Conservation (phyloP, 257 asterid genomes). For the Solanum paucissectum region DNA sequence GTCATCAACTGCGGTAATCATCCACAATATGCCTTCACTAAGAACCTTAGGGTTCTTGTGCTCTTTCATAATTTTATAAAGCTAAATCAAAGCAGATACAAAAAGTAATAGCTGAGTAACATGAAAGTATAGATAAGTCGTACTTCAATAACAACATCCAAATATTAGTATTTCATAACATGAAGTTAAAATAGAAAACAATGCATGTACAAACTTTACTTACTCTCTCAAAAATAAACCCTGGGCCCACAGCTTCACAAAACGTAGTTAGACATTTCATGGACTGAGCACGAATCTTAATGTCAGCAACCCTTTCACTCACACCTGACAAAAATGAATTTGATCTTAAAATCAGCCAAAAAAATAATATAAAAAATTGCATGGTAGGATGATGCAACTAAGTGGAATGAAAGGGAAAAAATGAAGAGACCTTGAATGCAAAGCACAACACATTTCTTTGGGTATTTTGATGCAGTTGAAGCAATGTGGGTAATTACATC, state of each 20-base stretch:
- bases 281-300: conserved; percentile 88
- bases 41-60: conserved; percentile 99
- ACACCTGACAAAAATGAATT: conserved; percentile 44
- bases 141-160: background rate
- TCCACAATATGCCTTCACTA: conserved; percentile 93
- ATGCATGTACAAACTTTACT: conserved; percentile 3
- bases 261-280: conserved; percentile 91
- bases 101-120: conserved; percentile 1
- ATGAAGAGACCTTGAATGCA: conserved; percentile 59
- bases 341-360: background rate
- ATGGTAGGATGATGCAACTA: background rate
- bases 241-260: conserved; percentile 98
- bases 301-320: conserved; percentile 96
- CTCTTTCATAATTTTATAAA: conserved; percentile 88
- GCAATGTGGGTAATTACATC: conserved; percentile 64
- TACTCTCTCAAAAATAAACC: conserved; percentile 91
- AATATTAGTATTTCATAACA: background rate
- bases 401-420: background rate
- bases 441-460: conserved; percentile 86
- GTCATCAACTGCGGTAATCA: conserved; percentile 89
- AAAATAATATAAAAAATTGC: background rate
- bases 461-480: conserved; percentile 75
- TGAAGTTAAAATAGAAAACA: background rate
- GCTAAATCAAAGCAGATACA: conserved; percentile 30
- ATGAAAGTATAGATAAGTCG: background rate